Conservation (phyloP, 202 grass and related monocot genomes). For the Eragrostis tef region DNA sequence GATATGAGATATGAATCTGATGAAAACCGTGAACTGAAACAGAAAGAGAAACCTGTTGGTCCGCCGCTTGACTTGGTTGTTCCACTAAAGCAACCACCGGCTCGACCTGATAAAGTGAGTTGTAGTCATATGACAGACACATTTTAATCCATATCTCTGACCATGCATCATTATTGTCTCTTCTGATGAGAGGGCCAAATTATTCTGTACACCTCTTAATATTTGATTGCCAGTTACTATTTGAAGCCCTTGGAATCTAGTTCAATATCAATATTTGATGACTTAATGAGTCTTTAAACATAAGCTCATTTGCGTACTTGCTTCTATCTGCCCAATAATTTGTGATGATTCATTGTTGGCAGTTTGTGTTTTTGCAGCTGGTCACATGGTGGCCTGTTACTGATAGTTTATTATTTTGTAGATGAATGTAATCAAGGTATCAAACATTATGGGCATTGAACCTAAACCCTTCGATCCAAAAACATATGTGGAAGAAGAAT, state of each 20-base stretch:
- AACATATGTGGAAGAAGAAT: conserved; percentile 90
- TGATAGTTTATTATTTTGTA: conserved; percentile 57
- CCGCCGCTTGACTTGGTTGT: conserved; percentile 80
- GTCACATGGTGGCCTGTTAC: conserved; percentile 12
- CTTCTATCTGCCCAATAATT: not conserved
- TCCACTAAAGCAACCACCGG: conserved; percentile 65
- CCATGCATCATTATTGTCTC: not conserved
- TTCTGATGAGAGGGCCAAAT: conserved; percentile 20
- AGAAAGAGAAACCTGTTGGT: conserved; percentile 95
- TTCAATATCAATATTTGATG: not conserved
- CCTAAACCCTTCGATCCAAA: conserved; percentile 89
- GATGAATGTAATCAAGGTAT: conserved; percentile 99
- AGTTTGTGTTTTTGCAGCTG: conserved; percentile 1
- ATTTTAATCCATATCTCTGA: conserved; percentile 28
- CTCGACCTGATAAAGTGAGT: conserved; percentile 76
- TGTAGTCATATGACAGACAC: not conserved
- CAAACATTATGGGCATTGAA: conserved; percentile 97
- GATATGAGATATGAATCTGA: conserved; percentile 78
- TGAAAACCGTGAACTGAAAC: conserved; percentile 78
- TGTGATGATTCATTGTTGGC: conserved; percentile 11
- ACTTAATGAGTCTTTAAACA: not conserved
- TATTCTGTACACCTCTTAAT: conserved; percentile 2
- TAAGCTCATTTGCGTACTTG: not conserved
- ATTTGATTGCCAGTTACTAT: conserved; percentile 33
- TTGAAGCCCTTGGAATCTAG: not conserved